phyloP scores from a whole-genome alignment of 495 filamentous ascomycete species.

The Tricharina praecox region DNA sequence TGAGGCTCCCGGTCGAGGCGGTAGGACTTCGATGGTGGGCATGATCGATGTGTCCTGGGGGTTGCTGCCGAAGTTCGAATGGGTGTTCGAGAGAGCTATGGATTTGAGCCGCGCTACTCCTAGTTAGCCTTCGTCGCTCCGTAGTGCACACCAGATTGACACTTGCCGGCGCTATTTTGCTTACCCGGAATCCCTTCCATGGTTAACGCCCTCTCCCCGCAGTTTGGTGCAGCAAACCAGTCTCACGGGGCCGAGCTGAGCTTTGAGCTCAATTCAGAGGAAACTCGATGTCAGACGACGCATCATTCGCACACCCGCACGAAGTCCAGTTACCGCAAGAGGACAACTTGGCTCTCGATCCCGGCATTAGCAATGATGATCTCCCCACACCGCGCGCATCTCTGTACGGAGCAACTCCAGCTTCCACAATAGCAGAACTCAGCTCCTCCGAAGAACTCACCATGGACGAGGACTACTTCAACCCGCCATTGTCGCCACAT shows the following conservation, averaged over 20 bases:
- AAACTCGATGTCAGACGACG: neutral
- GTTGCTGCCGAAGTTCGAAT: too few species aligned
- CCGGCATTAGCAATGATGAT: slow-evolving; percentile 24
- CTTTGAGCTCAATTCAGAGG: too few species aligned
- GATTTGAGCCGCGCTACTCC: too few species aligned
- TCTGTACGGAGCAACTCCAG: slow-evolving; percentile 6
- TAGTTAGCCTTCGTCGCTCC: too few species aligned
- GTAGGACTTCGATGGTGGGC: slow-evolving; percentile 27
- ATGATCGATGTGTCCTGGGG: slow-evolving; percentile 6
- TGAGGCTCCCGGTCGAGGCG: slow-evolving; percentile 3
- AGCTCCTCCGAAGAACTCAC: neutral
- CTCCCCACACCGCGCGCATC: slow-evolving; percentile 23
- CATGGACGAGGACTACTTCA: slow-evolving; percentile 25
- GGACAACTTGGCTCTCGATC: neutral
- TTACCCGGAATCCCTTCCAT: too few species aligned
- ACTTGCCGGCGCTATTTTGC: too few species aligned
- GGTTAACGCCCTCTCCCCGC: too few species aligned
- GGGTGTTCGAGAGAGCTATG: too few species aligned
- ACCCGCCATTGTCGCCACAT: slow-evolving; percentile 16
- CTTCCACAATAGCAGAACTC: too few species aligned
- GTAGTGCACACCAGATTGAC: too few species aligned
- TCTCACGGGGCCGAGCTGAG: too few species aligned
- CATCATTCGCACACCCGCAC: neutral
- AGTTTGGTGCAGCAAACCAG: too few species aligned
- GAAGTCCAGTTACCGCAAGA: neutral